A percentile compares a stretch with the other conserved stretches of the same genome.
Evolutionary conservation across 1,139 yeast species (phyloP).

Genomic region (Yamadazyma friedrichii): DNA sequence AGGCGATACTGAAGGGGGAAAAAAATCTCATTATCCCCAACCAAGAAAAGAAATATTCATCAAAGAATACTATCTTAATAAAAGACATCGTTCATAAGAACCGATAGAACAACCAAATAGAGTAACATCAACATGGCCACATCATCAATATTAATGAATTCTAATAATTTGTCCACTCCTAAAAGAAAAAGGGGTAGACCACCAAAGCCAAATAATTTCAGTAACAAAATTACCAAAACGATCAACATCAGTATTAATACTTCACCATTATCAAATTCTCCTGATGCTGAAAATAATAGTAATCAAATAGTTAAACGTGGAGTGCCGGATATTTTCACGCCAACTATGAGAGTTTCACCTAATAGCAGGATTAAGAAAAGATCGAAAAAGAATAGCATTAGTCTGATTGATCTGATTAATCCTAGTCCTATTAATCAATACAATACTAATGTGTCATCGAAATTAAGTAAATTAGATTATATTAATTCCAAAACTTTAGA

Average conservation of each 20-base stretch:
- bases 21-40: too few relatives aligned
- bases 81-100: too few relatives aligned
- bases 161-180: conserved; percentile 16
- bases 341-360: conserved; percentile 48
- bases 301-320: conserved; percentile 42
- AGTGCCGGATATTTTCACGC: conserved; percentile 47
- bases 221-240: conserved; percentile 41
- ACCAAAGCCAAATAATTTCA: conserved; percentile 43
- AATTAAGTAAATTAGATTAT: conserved; percentile 4
- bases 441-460: not conserved
- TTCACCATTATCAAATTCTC: conserved; percentile 28
- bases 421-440: conserved; percentile 6
- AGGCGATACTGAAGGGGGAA: too few relatives aligned
- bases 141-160: not conserved
- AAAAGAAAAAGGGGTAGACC: conserved; percentile 49
- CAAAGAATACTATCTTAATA: too few relatives aligned
- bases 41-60: too few relatives aligned
- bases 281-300: conserved; percentile 36
- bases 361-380: conserved; percentile 19
- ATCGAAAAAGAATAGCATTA: conserved; percentile 11
- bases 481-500: conserved; percentile 38
- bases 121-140: not conserved
- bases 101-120: not conserved
- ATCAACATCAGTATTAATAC: conserved; percentile 45
- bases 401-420: conserved; percentile 11